Conservation (phyloP, 495 filamentous ascomycete genomes). For the Hapsidospora chrysogenum region DNA sequence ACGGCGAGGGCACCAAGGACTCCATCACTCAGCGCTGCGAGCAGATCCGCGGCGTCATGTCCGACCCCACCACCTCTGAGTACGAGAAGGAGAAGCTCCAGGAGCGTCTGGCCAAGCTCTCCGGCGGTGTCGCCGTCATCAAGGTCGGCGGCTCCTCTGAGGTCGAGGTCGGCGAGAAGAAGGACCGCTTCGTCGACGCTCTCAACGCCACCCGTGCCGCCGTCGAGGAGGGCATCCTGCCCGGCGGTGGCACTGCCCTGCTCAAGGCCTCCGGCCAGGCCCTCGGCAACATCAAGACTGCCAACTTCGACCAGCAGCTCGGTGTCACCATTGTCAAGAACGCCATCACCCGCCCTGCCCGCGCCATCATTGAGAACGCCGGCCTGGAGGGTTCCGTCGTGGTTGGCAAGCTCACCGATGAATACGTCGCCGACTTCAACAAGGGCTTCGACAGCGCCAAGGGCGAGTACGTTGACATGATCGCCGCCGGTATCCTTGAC, state of each 20-base stretch:
- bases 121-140: conserved; percentile 97
- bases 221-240: conserved; percentile 96
- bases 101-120: conserved; percentile 98
- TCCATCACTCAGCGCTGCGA: conserved; percentile 87
- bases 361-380: conserved; percentile 95
- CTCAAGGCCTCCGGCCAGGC: conserved; percentile 92
- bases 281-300: conserved; percentile 59
- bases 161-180: conserved; percentile 98
- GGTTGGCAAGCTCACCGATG: conserved; percentile 95
- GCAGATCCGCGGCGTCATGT: conserved; percentile 96
- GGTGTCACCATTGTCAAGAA: conserved; percentile 95
- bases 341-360: conserved; percentile 86
- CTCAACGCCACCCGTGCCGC: conserved; percentile 96
- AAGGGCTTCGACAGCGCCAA: conserved; percentile 91
- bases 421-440: conserved; percentile 88
- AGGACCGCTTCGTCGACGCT: conserved; percentile 96
- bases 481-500: conserved; percentile 87
- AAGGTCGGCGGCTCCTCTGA: conserved; percentile 95
- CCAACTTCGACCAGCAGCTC: conserved; percentile 98
- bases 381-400: conserved; percentile 90
- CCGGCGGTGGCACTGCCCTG: conserved; percentile 93
- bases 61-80: conserved; percentile 80
- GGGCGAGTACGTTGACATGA: conserved; percentile 98
- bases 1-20: conserved; percentile 95
- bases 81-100: conserved; percentile 99